Evolutionary conservation across 805 yeast species (phyloP).

Genomic region (Ogataea populi-albae): DNA sequence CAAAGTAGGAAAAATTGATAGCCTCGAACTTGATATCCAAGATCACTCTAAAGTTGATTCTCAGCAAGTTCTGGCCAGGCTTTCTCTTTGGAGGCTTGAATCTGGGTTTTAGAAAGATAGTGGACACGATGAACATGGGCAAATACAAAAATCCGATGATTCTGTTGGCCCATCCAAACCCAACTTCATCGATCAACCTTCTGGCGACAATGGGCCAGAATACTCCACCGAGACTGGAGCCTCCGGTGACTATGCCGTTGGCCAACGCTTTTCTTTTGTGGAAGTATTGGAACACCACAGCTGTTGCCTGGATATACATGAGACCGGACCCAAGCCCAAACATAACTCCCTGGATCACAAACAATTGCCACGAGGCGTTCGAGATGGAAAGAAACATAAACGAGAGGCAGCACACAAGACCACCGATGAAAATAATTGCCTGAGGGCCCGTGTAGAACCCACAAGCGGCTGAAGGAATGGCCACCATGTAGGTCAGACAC

Average conservation of each 20-base stretch:
- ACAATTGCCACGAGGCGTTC: conserved; percentile 57
- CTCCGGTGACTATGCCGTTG: conserved; percentile 42
- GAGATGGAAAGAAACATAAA: conserved; percentile 56
- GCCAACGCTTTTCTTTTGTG: conserved; percentile 52
- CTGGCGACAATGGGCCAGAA: conserved; percentile 46
- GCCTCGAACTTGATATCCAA: conserved; percentile 33
- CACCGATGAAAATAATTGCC: conserved; percentile 38
- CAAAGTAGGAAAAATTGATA: conserved; percentile 36
- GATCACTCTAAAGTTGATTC: conserved; percentile 33
- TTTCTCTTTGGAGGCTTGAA: conserved; percentile 32
- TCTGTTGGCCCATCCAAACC: conserved; percentile 48
- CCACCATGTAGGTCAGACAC: conserved; percentile 36
- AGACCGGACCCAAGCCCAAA: conserved; percentile 56
- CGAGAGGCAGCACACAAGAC: conserved; percentile 40
- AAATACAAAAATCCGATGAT: conserved; percentile 40
- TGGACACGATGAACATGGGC: conserved; percentile 21
- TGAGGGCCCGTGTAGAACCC: conserved; percentile 2
- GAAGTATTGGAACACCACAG: conserved; percentile 64
- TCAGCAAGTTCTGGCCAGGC: conserved; percentile 26
- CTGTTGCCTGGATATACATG: conserved; percentile 54
- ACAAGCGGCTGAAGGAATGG: background rate
- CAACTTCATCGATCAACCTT: conserved; percentile 33
- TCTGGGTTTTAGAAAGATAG: conserved; percentile 27
- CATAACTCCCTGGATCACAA: conserved; percentile 62
- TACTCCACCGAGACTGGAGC: conserved; percentile 50